Conservation (phyloP, 306 rosid genomes). For the Castanospermum australe region DNA sequence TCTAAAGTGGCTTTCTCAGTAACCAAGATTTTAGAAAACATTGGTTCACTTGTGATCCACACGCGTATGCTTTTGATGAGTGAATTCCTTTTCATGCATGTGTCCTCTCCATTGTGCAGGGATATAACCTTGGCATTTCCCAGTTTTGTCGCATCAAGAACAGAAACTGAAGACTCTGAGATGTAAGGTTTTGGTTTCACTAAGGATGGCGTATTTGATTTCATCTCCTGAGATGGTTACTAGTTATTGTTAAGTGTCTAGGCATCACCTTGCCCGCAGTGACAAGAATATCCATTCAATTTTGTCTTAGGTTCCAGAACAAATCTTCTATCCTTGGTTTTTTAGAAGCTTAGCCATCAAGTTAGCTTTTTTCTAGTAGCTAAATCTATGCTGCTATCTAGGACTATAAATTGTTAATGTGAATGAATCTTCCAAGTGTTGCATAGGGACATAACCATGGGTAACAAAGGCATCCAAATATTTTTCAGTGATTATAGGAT, state of each 20-base stretch:
- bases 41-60: background rate
- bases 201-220: background rate
- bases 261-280: too few species aligned
- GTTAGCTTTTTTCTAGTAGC: too few species aligned
- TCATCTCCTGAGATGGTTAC: background rate
- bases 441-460: too few species aligned
- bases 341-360: too few species aligned
- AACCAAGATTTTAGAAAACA: background rate
- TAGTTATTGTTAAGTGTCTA: background rate
- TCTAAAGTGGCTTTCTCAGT: slow-evolving; percentile 46
- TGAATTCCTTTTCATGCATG: background rate
- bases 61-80: background rate
- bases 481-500: too few species aligned
- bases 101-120: slow-evolving; percentile 42
- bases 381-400: too few species aligned
- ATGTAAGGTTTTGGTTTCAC: slow-evolving; percentile 26
- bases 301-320: too few species aligned
- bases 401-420: too few species aligned
- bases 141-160: slow-evolving; percentile 58
- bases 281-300: too few species aligned
- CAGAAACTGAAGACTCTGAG: slow-evolving; percentile 66
- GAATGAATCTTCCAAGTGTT: too few species aligned
- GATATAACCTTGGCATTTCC: slow-evolving; percentile 85
- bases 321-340: too few species aligned
- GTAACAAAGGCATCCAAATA: too few species aligned